phyloP scores from a whole-genome alignment of 2,329 filamentous ascomycete species.

The Orbilia blumenaviensis region DNA sequence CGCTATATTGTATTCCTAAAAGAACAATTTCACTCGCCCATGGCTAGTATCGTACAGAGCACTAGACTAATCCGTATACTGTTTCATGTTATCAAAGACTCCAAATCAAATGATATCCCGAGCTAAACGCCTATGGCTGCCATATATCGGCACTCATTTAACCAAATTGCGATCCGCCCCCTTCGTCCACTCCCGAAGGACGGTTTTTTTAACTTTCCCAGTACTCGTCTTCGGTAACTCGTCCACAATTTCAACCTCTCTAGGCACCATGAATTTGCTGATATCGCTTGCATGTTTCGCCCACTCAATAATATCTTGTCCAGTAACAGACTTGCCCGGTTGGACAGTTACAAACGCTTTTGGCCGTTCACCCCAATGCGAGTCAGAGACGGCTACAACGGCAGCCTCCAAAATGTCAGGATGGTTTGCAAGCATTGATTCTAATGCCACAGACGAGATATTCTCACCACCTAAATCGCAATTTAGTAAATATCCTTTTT shows the following conservation, averaged over 20 bases:
- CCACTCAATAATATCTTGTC: conserved; percentile 82
- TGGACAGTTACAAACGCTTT: conserved; percentile 91
- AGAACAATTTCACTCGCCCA: background rate
- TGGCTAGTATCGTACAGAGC: conserved; percentile 20
- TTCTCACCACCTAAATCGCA: conserved; percentile 82
- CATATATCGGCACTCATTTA: conserved; percentile 38
- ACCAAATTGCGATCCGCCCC: conserved; percentile 60
- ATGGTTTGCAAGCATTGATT: conserved; percentile 87
- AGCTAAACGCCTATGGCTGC: background rate
- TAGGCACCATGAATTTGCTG: conserved; percentile 86
- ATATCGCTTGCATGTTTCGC: conserved; percentile 81
- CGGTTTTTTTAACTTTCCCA: conserved; percentile 95
- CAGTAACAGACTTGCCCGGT: conserved; percentile 69
- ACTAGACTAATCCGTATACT: background rate
- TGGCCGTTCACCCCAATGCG: conserved; percentile 94
- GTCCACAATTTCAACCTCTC: conserved; percentile 77
- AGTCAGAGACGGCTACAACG: conserved; percentile 85
- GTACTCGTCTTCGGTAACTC: conserved; percentile 97
- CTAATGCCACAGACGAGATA: conserved; percentile 91
- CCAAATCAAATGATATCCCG: background rate
- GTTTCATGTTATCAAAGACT: background rate
- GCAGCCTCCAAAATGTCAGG: conserved; percentile 89
- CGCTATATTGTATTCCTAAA: background rate
- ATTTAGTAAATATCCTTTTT: conserved; percentile 15
- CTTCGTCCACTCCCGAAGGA: conserved; percentile 85